Evolutionary conservation across 108 stramenopile species (phyloP).

Genomic region (Nitzschia inconspicua): DNA sequence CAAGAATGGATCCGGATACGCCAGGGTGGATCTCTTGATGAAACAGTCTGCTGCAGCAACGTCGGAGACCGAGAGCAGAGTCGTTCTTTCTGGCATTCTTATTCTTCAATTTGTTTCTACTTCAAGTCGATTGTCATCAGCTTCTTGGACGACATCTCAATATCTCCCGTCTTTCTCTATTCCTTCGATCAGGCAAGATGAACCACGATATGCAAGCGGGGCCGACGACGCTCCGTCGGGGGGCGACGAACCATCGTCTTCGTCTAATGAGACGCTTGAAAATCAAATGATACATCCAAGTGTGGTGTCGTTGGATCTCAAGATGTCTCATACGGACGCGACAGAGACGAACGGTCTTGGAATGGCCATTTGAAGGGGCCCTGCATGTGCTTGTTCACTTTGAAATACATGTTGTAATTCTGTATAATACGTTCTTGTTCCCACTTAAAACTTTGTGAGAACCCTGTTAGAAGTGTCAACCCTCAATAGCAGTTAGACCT

Average conservation of each 20-base stretch:
- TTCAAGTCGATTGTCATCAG: background rate
- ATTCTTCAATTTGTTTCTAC: background rate
- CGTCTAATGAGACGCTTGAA: background rate
- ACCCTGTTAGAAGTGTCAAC: no score
- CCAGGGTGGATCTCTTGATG: background rate
- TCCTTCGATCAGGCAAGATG: background rate
- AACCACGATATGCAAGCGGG: no score
- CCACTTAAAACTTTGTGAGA: no score
- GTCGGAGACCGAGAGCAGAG: background rate
- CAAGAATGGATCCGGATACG: slow-evolving; percentile 11
- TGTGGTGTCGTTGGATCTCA: slow-evolving; percentile 16
- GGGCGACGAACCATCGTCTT: no score
- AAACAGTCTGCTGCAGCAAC: background rate
- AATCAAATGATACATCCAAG: slow-evolving; percentile 12
- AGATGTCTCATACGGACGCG: background rate
- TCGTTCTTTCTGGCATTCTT: background rate
- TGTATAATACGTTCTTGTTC: no score
- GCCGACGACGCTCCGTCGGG: no score
- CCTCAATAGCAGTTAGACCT: no score
- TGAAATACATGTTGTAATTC: no score
- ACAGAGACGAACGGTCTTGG: background rate
- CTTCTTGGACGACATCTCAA: background rate
- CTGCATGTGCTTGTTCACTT: no score
- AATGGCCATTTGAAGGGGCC: background rate
- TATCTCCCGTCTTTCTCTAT: background rate